A percentile compares a stretch with the other conserved stretches of the same genome.
phyloP scores from a whole-genome alignment of 352 stramenopile species.

The Pythium scleroteichum region DNA sequence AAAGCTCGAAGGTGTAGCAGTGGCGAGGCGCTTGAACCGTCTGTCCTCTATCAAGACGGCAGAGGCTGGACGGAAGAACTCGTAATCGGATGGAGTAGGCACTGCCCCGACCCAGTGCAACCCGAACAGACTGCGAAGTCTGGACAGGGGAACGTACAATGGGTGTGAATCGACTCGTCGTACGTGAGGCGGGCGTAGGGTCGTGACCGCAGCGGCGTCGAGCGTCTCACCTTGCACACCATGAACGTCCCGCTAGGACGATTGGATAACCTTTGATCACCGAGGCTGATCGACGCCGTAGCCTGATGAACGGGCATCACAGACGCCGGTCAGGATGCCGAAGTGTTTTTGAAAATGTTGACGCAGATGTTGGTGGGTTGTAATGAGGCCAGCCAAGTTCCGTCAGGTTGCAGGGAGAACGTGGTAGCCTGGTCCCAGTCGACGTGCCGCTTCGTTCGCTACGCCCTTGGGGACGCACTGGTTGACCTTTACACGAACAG shows the following conservation, averaged over 20 bases:
- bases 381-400: constrained; percentile 2
- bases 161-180: background rate
- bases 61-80: too few relatives aligned
- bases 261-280: background rate
- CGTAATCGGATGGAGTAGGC: too few relatives aligned
- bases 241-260: background rate
- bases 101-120: too few relatives aligned
- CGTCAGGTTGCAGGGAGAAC: constrained; percentile 8
- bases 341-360: constrained; percentile 5
- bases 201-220: background rate
- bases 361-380: constrained; percentile 17
- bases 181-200: background rate
- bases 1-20: too few relatives aligned
- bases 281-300: background rate
- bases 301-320: constrained; percentile 24
- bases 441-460: constrained; percentile 21
- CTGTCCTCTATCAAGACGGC: too few relatives aligned
- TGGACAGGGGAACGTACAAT: background rate
- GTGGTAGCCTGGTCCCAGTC: constrained; percentile 10
- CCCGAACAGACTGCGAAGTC: too few relatives aligned
- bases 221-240: background rate
- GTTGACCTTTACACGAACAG: constrained; percentile 21
- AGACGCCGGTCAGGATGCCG: constrained; percentile 14
- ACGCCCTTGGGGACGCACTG: constrained; percentile 16
- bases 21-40: too few relatives aligned